phyloP scores from a whole-genome alignment of 305 asterid species.

The Caryopteris hybrid region DNA sequence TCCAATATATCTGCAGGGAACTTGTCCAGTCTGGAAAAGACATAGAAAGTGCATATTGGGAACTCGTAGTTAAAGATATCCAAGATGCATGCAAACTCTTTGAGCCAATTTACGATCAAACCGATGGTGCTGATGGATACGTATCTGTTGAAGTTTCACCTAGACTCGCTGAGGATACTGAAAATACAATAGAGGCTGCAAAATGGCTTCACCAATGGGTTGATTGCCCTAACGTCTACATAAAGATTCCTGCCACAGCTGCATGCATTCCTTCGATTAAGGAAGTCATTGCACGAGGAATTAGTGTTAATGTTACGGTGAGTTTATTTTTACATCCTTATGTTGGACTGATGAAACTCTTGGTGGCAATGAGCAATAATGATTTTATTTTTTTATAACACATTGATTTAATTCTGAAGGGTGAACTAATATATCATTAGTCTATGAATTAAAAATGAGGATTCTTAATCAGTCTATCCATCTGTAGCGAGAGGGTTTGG shows the following conservation, averaged over 20 bases:
- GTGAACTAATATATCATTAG: background rate
- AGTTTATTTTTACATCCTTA: constrained; percentile 28
- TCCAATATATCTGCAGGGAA: constrained; percentile 49
- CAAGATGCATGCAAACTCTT: constrained; percentile 99
- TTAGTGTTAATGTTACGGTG: constrained; percentile 96
- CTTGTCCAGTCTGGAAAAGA: constrained; percentile 90
- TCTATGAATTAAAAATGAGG: background rate
- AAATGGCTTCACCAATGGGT: constrained; percentile 93
- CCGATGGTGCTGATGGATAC: constrained; percentile 95
- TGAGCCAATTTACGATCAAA: constrained; percentile 79
- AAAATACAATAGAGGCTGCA: constrained; percentile 84
- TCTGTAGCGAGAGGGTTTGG: background rate
- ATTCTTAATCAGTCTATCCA: background rate
- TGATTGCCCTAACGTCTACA: constrained; percentile 80
- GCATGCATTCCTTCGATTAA: constrained; percentile 91
- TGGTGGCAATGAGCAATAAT: background rate
- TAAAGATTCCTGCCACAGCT: constrained; percentile 96
- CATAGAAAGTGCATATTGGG: constrained; percentile 92
- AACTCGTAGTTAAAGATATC: constrained; percentile 95
- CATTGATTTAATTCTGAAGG: background rate
- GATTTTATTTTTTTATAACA: background rate
- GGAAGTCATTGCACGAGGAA: constrained; percentile 92
- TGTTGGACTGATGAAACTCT: constrained; percentile 13
- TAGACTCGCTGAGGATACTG: constrained; percentile 88
- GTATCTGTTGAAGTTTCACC: constrained; percentile 99